Evolutionary conservation across 257 asterid genomes (phyloP).

Genomic region (Ophiorrhiza pumila): DNA sequence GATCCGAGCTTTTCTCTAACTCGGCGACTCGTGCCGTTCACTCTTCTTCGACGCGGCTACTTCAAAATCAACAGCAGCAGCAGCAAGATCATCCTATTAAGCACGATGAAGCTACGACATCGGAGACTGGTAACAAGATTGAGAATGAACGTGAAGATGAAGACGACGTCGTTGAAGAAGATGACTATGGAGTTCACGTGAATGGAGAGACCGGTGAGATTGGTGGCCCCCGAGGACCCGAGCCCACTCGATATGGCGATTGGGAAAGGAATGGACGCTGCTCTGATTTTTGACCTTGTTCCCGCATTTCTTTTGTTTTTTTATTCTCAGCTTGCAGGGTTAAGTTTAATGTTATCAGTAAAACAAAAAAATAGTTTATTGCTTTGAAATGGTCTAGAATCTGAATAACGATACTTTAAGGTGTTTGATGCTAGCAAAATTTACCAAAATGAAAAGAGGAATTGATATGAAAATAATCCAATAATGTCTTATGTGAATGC

Average conservation of each 20-base stretch:
- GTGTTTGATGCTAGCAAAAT: too few relatives aligned
- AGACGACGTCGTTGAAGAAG: slow-evolving; percentile 23
- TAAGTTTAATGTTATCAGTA: not conserved
- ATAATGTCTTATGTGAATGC: too few relatives aligned
- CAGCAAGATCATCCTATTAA: slow-evolving; percentile 21
- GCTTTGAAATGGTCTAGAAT: too few relatives aligned
- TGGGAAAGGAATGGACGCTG: slow-evolving; percentile 93
- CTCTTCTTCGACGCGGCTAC: slow-evolving; percentile 46
- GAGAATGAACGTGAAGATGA: slow-evolving; percentile 15
- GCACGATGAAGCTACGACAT: slow-evolving; percentile 7
- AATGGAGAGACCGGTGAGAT: slow-evolving; percentile 62
- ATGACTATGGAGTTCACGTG: slow-evolving; percentile 22
- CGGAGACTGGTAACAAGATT: slow-evolving; percentile 28
- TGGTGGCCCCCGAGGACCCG: slow-evolving; percentile 90
- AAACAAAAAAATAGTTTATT: too few relatives aligned
- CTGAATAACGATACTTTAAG: too few relatives aligned
- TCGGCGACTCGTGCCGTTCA: slow-evolving; percentile 37
- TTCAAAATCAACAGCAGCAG: slow-evolving; percentile 29
- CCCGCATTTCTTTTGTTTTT: not conserved
- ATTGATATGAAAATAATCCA: too few relatives aligned
- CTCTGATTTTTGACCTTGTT: slow-evolving; percentile 60
- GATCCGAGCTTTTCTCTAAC: slow-evolving; percentile 16
- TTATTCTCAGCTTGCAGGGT: not conserved
- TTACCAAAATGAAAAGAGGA: too few relatives aligned
- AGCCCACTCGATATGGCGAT: slow-evolving; percentile 89